Percentiles rank a stretch among this genome's conserved stretches.
Evolutionary conservation across 2,329 filamentous ascomycete genomes (phyloP).

Genomic region (Cercospora citrullina): DNA sequence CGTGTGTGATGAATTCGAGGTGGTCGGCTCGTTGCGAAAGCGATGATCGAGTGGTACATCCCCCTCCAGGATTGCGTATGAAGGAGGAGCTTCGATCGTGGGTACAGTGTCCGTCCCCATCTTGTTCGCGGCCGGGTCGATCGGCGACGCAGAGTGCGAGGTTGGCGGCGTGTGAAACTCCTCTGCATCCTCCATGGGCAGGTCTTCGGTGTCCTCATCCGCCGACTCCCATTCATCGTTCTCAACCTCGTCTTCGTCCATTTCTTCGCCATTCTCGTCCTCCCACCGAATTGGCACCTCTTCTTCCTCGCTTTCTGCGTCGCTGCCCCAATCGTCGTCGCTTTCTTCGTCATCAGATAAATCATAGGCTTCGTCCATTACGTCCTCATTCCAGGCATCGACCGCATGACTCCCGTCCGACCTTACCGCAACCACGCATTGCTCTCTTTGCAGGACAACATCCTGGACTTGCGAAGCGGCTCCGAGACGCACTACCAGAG

Average conservation of each 20-base stretch:
- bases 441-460: slow-evolving; percentile 51
- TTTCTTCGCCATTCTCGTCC: slow-evolving; percentile 46
- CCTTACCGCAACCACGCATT: slow-evolving; percentile 51
- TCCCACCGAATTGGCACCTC: slow-evolving; percentile 36
- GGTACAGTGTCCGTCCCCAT: background rate
- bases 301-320: slow-evolving; percentile 33
- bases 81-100: slow-evolving; percentile 18
- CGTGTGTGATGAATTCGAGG: slow-evolving; percentile 39
- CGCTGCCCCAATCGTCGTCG: slow-evolving; percentile 35
- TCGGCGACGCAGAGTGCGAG: slow-evolving; percentile 27
- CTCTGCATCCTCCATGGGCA: slow-evolving; percentile 28
- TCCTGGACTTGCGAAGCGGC: slow-evolving; percentile 52
- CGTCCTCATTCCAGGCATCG: slow-evolving; percentile 39
- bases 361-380: slow-evolving; percentile 38
- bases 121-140: slow-evolving; percentile 5
- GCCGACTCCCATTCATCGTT: slow-evolving; percentile 46
- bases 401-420: slow-evolving; percentile 34
- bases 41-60: slow-evolving; percentile 47
- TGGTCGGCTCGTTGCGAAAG: slow-evolving; percentile 36
- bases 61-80: slow-evolving; percentile 44
- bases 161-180: slow-evolving; percentile 28
- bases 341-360: slow-evolving; percentile 39
- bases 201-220: slow-evolving; percentile 31
- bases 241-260: slow-evolving; percentile 47
- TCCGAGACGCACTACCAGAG: slow-evolving; percentile 55